These are phyloP conservation scores for Cyberlindnera amylophila DNA, from an alignment of 805 yeast genomes.

Conservation along the genomic window DNA sequence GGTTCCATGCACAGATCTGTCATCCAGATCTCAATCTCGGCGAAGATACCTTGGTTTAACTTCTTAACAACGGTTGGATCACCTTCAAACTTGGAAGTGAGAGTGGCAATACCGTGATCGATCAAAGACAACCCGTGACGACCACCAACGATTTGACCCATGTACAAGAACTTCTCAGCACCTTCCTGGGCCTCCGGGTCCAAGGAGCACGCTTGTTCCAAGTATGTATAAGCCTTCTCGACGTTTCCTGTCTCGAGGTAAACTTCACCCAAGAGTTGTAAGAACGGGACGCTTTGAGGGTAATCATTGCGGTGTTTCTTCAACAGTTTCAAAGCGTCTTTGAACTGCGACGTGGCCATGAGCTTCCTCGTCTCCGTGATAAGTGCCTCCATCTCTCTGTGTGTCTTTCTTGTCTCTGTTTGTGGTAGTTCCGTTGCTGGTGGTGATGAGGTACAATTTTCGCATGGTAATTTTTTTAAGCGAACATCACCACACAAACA, in stretches of 20 bases:
- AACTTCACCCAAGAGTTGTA: conserved; percentile 69
- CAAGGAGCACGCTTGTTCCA: conserved; percentile 56
- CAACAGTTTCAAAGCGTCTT: conserved; percentile 33
- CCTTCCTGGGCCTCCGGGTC: conserved; percentile 67
- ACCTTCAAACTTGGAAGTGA: conserved; percentile 36
- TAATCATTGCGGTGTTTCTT: conserved; percentile 32
- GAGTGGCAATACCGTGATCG: conserved; percentile 56
- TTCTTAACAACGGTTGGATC: conserved; percentile 46
- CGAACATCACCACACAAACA: too few species aligned
- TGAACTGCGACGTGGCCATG: conserved; percentile 12
- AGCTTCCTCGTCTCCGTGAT: conserved; percentile 15
- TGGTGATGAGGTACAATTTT: too few species aligned
- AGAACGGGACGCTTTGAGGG: conserved; percentile 38
- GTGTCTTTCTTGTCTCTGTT: background rate
- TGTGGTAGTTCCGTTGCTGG: too few species aligned
- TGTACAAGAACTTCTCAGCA: conserved; percentile 78
- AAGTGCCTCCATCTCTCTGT: conserved; percentile 3
- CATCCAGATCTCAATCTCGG: conserved; percentile 95
- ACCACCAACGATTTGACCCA: conserved; percentile 92
- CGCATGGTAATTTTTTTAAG: too few species aligned
- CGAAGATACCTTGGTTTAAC: conserved; percentile 71
- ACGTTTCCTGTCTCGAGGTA: conserved; percentile 77
- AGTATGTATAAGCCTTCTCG: conserved; percentile 67
- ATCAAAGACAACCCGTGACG: conserved; percentile 61
- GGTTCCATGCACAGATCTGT: conserved; percentile 94